Base-by-base conservation (phyloP, 805 yeast species). In the Yarrowia hollandica region DNA sequence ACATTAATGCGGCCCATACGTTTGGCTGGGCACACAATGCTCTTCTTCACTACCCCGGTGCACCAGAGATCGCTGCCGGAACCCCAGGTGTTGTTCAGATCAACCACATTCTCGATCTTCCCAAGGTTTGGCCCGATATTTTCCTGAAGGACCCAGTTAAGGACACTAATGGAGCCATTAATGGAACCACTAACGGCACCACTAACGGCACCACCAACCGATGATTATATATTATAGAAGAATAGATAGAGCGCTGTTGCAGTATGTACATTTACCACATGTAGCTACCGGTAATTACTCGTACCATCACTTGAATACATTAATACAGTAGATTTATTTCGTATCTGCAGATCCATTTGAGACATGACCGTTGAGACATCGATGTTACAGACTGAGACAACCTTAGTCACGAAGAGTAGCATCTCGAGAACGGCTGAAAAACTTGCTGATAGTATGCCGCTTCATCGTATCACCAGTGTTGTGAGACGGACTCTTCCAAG, bases 11-110 rank as follows among this genome's bases (percentile, higher is more conserved):
- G 0, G 96, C 97, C 0, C 71, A 77, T 26, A 70, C 78, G 16
- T 75, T 84, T 57, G 96, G 94, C 1, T 86, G 92, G 82, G 83
- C 82, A 16, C 78, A 81, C 58, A 82, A 86, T 4, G 75, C 87
- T 35, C 94, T 88, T 66, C 33, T 55, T 2, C 58, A 52, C 34
- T 52, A 52, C 44, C 58, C 58, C 9, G 44, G 44, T 6, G 44
- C 44, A 2, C 44, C 34, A 1, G 26, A 37, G 16, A n/a, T 52
- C 10, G 26, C 41, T 25, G 34, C 58, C 12, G 44, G 42, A 1
- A 33, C 44, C 2, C 44, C 31, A 1, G 58, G 58, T 4, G n/a
- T 52, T 9, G 44, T 34, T 5, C 26, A 52, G 26, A 52, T 52
- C 33, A 15, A 38, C 4, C 33, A 34, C 14, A 34, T 52, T 14